Conservation (phyloP, 495 filamentous ascomycete species). For the Thermochaetoides thermophila region DNA sequence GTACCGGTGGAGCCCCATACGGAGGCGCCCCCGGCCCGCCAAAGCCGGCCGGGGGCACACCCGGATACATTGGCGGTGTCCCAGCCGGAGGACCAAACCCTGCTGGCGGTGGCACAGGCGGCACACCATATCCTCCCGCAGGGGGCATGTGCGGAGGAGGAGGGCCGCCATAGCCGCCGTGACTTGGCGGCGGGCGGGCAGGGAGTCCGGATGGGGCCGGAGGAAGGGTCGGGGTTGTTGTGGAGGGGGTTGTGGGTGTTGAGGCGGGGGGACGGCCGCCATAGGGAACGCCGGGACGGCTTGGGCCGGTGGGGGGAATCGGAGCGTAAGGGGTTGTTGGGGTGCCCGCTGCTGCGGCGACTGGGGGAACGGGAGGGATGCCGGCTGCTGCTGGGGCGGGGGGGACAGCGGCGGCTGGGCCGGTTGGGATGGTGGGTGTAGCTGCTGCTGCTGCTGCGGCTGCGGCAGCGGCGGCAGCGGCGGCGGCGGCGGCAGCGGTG, state of each 20-base stretch:
- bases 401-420: conserved; percentile 11
- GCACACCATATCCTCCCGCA: conserved; percentile 45
- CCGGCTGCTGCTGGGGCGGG: conserved; percentile 2
- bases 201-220: conserved; percentile 65
- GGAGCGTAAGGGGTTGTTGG: too few relatives aligned
- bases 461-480: conserved; percentile 11
- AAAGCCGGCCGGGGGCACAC: conserved; percentile 15
- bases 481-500: conserved; percentile 5
- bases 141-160: too few relatives aligned
- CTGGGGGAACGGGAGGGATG: conserved; percentile 14
- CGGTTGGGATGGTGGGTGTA: conserved; percentile 14
- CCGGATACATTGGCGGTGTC: conserved; percentile 13
- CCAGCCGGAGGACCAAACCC: conserved; percentile 11
- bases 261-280: too few relatives aligned
- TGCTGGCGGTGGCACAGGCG: conserved; percentile 24
- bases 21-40: conserved; percentile 15
- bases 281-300: too few relatives aligned
- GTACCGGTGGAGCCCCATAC: conserved; percentile 11
- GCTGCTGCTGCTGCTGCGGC: conserved; percentile 6
- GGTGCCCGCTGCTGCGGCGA: conserved; percentile 15
- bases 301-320: too few relatives aligned
- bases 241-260: too few relatives aligned
- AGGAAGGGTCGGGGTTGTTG: conserved; percentile 24
- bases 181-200: conserved; percentile 63
- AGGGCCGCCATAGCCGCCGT: conserved; percentile 66